Conservation (phyloP, 1,284 basidiomycete genomes). For the Paramarasmius palmivorus region DNA sequence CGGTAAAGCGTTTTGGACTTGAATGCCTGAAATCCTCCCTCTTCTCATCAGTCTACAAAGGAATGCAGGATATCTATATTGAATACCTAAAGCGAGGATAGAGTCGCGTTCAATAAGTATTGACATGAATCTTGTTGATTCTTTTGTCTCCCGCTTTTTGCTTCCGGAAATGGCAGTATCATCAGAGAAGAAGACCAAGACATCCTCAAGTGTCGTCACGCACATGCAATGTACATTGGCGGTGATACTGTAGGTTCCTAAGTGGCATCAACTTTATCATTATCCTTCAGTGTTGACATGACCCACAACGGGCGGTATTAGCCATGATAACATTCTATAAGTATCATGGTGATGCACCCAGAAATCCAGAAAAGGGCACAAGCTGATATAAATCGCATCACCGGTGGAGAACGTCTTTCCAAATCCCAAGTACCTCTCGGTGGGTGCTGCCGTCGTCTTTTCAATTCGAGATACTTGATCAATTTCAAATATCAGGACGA, state of each 20-base stretch:
- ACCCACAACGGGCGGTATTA: conserved; percentile 43
- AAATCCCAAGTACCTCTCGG: conserved; percentile 28
- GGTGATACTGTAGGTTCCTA: conserved; percentile 41
- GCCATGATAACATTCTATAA: conserved; percentile 37
- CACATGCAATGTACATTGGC: conserved; percentile 37
- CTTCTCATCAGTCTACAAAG: conserved; percentile 14
- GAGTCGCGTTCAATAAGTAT: too few relatives aligned
- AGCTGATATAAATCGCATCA: conserved; percentile 33
- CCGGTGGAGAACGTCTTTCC: conserved; percentile 30
- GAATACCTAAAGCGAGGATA: too few relatives aligned
- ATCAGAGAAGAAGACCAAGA: conserved; percentile 28
- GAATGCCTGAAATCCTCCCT: too few relatives aligned
- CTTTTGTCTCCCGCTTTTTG: conserved; percentile 37
- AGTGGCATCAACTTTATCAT: conserved; percentile 13
- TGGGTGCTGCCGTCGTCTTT: conserved; percentile 14
- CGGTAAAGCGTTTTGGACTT: too few relatives aligned
- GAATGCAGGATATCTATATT: conserved; percentile 33
- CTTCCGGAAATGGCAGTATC: conserved; percentile 22
- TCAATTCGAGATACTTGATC: too few relatives aligned
- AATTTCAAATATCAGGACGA: background rate
- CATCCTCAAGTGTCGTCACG: conserved; percentile 32
- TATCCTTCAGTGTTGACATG: too few relatives aligned
- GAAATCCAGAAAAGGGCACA: conserved; percentile 33
- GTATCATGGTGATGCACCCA: conserved; percentile 39
- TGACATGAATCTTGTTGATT: conserved; percentile 30